Conservation (phyloP, 768 basidiomycete species). For the Auricularia cornea region DNA sequence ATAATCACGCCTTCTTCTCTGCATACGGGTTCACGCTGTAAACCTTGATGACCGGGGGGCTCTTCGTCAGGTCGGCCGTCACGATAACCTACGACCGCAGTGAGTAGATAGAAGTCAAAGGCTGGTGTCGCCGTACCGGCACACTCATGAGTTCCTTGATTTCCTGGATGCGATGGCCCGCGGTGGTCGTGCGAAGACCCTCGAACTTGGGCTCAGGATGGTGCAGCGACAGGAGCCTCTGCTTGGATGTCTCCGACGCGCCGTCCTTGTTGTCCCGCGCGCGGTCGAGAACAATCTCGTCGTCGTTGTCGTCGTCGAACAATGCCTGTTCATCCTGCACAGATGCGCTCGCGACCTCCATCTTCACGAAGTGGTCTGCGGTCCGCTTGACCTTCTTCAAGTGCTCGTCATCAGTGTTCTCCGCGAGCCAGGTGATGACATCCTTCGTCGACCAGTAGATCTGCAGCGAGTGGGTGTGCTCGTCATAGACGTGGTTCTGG, state of each 20-base stretch:
- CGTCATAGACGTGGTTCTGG: conserved; percentile 93
- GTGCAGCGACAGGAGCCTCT: conserved; percentile 67
- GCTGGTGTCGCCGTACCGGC: conserved; percentile 49
- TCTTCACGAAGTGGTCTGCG: conserved; percentile 83
- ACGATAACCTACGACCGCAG: conserved; percentile 55
- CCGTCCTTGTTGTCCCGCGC: conserved; percentile 28
- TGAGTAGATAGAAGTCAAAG: not conserved
- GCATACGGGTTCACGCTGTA: conserved; percentile 93
- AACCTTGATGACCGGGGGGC: conserved; percentile 94
- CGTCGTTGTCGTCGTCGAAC: conserved; percentile 81
- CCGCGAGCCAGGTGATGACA: conserved; percentile 90
- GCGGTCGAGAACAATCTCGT: conserved; percentile 73
- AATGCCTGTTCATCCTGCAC: conserved; percentile 81
- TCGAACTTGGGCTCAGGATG: conserved; percentile 77
- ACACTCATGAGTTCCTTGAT: conserved; percentile 90
- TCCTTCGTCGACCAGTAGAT: conserved; percentile 95
- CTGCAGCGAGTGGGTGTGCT: conserved; percentile 84
- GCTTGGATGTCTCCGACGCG: conserved; percentile 59
- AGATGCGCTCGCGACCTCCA: conserved; percentile 82
- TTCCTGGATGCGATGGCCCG: conserved; percentile 94
- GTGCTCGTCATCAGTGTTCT: conserved; percentile 94
- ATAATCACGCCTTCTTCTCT: conserved; percentile 30
- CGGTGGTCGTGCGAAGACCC: conserved; percentile 58
- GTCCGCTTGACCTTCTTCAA: conserved; percentile 90
- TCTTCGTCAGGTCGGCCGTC: conserved; percentile 91